Evolutionary conservation across 148 eudicot species (phyloP), one percentile per base, ranked within the genome.

Genomic region (Selenicereus undatus): DNA sequence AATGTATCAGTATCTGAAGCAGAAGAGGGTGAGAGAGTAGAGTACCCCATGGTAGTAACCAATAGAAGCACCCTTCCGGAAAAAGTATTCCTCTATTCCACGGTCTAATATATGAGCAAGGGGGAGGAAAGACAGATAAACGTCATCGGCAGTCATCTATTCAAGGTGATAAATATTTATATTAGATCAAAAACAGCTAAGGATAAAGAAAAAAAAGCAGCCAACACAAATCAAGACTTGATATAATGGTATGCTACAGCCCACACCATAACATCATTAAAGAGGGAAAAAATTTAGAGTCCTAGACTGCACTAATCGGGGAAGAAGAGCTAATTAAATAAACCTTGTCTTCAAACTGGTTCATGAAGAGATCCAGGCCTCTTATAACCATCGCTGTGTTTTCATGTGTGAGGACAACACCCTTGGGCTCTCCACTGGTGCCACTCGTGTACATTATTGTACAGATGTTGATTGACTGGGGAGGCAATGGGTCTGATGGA

Each of bases 361-460:
- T 94, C 93, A 97, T 79, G 82, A 97, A 91, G 78, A 94, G 85
- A 85, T 97, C 91, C 76, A 97, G 74, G 17, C 99, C 99, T 75
- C 86, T 80, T 78, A 92, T 85, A 76, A 78, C 76, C 74, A 84
- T 76, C 26, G 91, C 84, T 22, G 90, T 64, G 79, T 91, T 92
- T 82, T 97, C 98, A 85, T 94, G 99, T 64, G 99, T 97, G 54
- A 97, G 58, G 74, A 94, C 88, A 79, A 94, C 99, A 48, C 99
- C 99, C 87, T 97, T 97, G 8, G 99, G 99, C 77, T 92, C 95
- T 76, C 99, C 99, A 82, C 97, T 97, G 22, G 99, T 97, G 74
- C 98, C 99, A 83, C 99, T 97, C 17, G 99, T 97, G 89, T 97
- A 97, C 97, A 97, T 97, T 52, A 97, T 90, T 42, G 99, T 94